Percentiles rank a stretch among this genome's conserved stretches.
Evolutionary conservation across 768 basidiomycete genomes (phyloP).

Genomic region (Epithele typhae): DNA sequence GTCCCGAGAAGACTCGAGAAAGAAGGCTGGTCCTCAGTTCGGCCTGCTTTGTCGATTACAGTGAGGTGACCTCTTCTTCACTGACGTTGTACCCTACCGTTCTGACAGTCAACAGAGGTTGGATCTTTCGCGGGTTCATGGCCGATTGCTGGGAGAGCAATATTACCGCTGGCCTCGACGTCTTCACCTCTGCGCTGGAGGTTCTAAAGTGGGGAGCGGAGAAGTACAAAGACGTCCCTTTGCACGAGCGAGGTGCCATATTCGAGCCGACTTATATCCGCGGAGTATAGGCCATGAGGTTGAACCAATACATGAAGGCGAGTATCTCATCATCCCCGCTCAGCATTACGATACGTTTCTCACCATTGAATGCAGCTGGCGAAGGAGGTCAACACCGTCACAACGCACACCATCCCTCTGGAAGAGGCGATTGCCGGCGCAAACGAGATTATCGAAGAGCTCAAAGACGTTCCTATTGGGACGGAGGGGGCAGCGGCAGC

Average conservation of each 20-base stretch:
- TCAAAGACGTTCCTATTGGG: too few relatives aligned
- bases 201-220: slow-evolving; percentile 39
- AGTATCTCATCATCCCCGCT: not conserved
- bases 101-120: slow-evolving; percentile 24
- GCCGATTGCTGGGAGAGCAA: slow-evolving; percentile 16
- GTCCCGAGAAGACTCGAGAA: slow-evolving; percentile 18
- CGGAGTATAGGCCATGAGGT: slow-evolving; percentile 32
- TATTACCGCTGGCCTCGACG: slow-evolving; percentile 26
- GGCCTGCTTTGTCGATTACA: slow-evolving; percentile 34
- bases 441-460: not conserved
- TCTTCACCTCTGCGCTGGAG: slow-evolving; percentile 33
- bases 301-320: slow-evolving; percentile 33
- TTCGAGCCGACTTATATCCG: slow-evolving; percentile 40
- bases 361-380: too few relatives aligned
- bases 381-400: too few relatives aligned
- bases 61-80: slow-evolving; percentile 27
- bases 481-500: not conserved
- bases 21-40: slow-evolving; percentile 26
- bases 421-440: slow-evolving; percentile 2
- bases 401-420: too few relatives aligned
- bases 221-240: slow-evolving; percentile 34
- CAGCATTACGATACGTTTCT: too few relatives aligned
- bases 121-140: slow-evolving; percentile 38
- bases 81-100: not conserved
- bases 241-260: slow-evolving; percentile 37